Percentiles rank a stretch among this genome's conserved stretches.
Conservation (phyloP, 768 basidiomycete species). For the Amanita pseudoporphyria region DNA sequence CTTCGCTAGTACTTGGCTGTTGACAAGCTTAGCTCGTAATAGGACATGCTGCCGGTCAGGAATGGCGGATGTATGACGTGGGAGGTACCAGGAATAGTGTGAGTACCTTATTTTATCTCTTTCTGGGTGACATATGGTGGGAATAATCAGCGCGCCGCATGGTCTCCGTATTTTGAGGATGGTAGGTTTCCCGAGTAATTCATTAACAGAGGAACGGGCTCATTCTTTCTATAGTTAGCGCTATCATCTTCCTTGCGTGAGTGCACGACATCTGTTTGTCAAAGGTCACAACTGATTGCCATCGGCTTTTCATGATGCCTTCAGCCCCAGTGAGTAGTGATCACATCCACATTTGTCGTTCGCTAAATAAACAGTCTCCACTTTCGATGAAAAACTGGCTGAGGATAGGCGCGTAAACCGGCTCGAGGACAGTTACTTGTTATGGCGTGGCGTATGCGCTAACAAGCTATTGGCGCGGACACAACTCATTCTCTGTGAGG, state of each 20-base stretch:
- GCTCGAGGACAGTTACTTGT: conserved; percentile 64
- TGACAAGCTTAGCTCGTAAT: conserved; percentile 5
- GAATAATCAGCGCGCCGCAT: conserved; percentile 47
- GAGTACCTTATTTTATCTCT: conserved; percentile 16
- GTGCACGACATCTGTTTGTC: conserved; percentile 11
- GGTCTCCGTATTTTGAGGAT: conserved; percentile 79
- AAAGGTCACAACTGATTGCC: conserved; percentile 4
- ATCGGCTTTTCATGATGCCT: conserved; percentile 2
- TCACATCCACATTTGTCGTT: not conserved
- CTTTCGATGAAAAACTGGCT: conserved; percentile 71
- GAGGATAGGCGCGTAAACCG: conserved; percentile 66
- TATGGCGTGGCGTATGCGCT: conserved; percentile 68
- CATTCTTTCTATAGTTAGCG: conserved; percentile 37
- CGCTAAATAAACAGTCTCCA: conserved; percentile 39
- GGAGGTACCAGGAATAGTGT: conserved; percentile 67
- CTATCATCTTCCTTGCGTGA: conserved; percentile 76
- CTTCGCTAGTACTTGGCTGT: not conserved
- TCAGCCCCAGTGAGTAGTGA: conserved; percentile 31
- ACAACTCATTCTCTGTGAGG: conserved; percentile 42
- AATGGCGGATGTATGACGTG: conserved; percentile 79
- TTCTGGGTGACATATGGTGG: not conserved
- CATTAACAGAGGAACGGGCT: conserved; percentile 5
- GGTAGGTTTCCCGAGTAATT: conserved; percentile 22
- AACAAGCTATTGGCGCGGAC: conserved; percentile 55
- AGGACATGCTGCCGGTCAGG: conserved; percentile 54